Percentiles rank a stretch among this genome's conserved stretches.
Evolutionary conservation across 345 rosid species (phyloP).

Genomic region (Ricinus communis): DNA sequence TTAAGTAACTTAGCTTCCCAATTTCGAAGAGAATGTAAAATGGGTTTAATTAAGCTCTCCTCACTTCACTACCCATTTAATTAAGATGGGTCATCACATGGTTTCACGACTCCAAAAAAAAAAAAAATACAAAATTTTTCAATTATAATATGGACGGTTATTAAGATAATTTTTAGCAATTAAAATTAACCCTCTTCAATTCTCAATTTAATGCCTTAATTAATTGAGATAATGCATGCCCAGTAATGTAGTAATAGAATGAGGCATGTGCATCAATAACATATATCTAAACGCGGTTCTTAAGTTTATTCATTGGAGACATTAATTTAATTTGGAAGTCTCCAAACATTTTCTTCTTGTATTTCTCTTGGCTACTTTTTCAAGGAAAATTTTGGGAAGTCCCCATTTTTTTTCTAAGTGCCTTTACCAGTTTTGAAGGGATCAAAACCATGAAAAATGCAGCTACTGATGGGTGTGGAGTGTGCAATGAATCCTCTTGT

Average conservation of each 20-base stretch:
- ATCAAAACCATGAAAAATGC: slow-evolving; percentile 10
- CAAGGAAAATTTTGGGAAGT: neutral
- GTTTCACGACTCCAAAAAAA: neutral
- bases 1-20: neutral
- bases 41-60: neutral
- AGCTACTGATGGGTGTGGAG: neutral
- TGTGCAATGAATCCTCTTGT: slow-evolving; percentile 33
- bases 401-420: no score
- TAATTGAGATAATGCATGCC: no score
- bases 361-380: neutral
- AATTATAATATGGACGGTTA: slow-evolving; percentile 31
- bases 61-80: neutral
- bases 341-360: slow-evolving; percentile 1
- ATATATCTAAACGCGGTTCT: no score
- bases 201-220: no score
- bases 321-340: neutral
- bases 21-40: neutral
- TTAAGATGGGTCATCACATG: slow-evolving; percentile 13
- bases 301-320: neutral
- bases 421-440: neutral
- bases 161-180: slow-evolving; percentile 21
- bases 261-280: neutral
- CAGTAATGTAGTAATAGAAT: no score
- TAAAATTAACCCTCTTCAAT: no score
- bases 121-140: neutral